phyloP scores from a whole-genome alignment of 768 basidiomycete species.

The Russula sp. region DNA sequence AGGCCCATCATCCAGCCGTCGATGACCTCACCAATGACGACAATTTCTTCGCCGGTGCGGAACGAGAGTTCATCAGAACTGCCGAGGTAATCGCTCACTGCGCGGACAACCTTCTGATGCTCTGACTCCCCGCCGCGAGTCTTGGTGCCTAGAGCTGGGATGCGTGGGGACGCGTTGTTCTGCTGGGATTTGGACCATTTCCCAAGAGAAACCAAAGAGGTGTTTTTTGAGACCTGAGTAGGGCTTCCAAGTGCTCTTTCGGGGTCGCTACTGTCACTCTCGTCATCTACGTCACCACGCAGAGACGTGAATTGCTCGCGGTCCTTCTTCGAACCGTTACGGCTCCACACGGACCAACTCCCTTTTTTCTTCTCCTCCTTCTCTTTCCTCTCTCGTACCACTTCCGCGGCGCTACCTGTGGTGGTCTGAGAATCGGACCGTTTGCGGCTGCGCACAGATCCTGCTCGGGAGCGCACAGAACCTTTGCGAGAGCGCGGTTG shows the following conservation, averaged over 20 bases:
- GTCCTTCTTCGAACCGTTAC: constrained; percentile 20
- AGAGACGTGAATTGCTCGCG: constrained; percentile 49
- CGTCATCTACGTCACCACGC: constrained; percentile 40
- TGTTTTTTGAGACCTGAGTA: constrained; percentile 5
- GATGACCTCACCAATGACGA: constrained; percentile 70
- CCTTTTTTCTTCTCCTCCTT: constrained; percentile 57
- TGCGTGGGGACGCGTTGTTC: constrained; percentile 2
- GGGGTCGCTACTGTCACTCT: constrained; percentile 27
- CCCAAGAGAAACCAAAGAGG: constrained; percentile 19
- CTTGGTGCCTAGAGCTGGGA: constrained; percentile 26
- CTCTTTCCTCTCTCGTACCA: constrained; percentile 33
- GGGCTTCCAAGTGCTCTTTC: constrained; percentile 27
- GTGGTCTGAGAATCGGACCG: constrained; percentile 52
- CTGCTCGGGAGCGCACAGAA: constrained; percentile 35
- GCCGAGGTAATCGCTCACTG: constrained; percentile 67
- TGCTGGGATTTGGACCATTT: constrained; percentile 14
- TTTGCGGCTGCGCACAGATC: constrained; percentile 43
- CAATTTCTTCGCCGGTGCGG: constrained; percentile 64
- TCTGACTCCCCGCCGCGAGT: constrained; percentile 26
- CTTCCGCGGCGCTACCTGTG: constrained; percentile 30
- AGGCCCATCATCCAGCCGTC: constrained; percentile 93
- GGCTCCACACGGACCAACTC: constrained; percentile 17
- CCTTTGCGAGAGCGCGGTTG: constrained; percentile 23
- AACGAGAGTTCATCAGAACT: constrained; percentile 76
- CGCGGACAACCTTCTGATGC: constrained; percentile 43